phyloP scores from a whole-genome alignment of 2,329 filamentous ascomycete species.

The Arachnomyces sp. region DNA sequence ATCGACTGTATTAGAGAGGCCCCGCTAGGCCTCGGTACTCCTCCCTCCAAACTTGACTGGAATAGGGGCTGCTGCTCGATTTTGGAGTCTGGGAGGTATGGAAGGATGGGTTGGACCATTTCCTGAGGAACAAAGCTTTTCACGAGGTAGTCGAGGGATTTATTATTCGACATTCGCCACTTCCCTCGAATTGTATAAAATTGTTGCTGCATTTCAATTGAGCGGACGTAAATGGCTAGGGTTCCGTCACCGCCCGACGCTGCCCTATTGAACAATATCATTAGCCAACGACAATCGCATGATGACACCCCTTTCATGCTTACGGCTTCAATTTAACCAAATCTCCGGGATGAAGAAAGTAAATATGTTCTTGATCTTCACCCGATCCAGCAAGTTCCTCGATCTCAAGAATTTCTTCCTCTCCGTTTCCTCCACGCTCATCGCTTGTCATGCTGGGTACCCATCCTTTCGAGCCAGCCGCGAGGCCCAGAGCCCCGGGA shows the following conservation, averaged over 20 bases:
- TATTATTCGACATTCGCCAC: conserved; percentile 32
- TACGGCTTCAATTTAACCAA: conserved; percentile 29
- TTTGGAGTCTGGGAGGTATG: conserved; percentile 40
- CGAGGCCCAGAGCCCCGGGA: conserved; percentile 12
- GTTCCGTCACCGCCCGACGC: conserved; percentile 16
- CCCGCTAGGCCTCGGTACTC: conserved; percentile 31
- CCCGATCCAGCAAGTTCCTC: conserved; percentile 7
- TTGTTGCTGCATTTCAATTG: conserved; percentile 33
- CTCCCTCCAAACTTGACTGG: conserved; percentile 32
- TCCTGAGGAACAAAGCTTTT: conserved; percentile 40
- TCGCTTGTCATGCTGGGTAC: conserved; percentile 29
- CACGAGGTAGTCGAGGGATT: conserved; percentile 40
- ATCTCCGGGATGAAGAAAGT: conserved; percentile 33
- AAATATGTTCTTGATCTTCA: conserved; percentile 23
- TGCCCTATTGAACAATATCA: too few species aligned
- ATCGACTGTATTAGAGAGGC: conserved; percentile 29
- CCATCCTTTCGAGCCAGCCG: conserved; percentile 12
- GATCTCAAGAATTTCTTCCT: too few species aligned
- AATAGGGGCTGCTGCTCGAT: conserved; percentile 22
- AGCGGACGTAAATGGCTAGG: conserved; percentile 34
- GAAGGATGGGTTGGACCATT: conserved; percentile 39
- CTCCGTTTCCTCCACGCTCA: neutral
- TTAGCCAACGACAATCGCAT: conserved; percentile 4
- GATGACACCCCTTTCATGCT: conserved; percentile 6
- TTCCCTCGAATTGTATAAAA: conserved; percentile 37